Evolutionary conservation across 1,139 yeast species (phyloP).

Genomic region (Kodamaea suecica): DNA sequence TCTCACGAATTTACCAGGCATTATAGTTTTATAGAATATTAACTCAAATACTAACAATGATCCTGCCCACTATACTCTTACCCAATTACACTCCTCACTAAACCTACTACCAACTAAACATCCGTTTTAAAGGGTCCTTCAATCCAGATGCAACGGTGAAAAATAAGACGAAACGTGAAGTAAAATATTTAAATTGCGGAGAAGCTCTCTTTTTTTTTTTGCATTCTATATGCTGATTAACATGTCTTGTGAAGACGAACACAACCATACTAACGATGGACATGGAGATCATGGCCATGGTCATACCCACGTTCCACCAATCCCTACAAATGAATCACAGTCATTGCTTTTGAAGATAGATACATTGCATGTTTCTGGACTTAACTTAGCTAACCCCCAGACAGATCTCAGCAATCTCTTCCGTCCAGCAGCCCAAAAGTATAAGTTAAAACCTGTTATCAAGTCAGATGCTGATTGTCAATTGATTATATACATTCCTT

Average conservation of each 20-base stretch:
- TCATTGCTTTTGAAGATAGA: constrained; percentile 63
- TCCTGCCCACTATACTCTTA: too few species aligned
- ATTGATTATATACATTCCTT: constrained; percentile 67
- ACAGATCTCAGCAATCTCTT: constrained; percentile 55
- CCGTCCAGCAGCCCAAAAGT: constrained; percentile 38
- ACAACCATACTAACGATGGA: constrained; percentile 21
- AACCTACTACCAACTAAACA: too few species aligned
- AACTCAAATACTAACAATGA: too few species aligned
- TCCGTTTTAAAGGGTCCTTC: too few species aligned
- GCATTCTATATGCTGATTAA: not conserved
- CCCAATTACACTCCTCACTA: too few species aligned
- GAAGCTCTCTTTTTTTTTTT: too few species aligned
- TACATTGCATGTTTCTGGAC: constrained; percentile 55
- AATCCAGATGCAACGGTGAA: too few species aligned
- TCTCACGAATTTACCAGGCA: too few species aligned
- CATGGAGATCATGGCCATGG: constrained; percentile 11
- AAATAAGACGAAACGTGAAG: too few species aligned
- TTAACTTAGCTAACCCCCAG: constrained; percentile 57
- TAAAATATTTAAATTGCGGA: too few species aligned
- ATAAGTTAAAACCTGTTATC: constrained; percentile 45
- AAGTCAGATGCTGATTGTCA: constrained; percentile 84
- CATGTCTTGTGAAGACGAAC: constrained; percentile 45
- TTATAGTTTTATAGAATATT: too few species aligned
- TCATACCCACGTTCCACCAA: constrained; percentile 54
- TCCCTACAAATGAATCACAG: constrained; percentile 69